A percentile compares a stretch with the other conserved stretches of the same genome.
Conservation (phyloP, 2,329 filamentous ascomycete genomes). For the Plenodomus biglobosus region DNA sequence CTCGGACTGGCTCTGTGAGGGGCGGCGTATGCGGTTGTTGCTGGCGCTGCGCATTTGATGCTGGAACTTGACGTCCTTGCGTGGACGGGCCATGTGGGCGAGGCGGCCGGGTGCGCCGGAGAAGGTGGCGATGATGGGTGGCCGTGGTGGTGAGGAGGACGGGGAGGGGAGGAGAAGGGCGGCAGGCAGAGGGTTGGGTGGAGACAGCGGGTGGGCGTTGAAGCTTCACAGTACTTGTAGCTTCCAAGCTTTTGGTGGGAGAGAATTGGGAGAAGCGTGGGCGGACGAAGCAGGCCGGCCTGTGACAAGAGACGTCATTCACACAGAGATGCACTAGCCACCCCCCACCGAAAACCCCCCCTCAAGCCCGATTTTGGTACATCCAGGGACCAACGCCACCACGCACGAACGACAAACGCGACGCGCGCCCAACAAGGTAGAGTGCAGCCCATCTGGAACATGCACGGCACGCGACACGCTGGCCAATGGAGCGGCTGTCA, state of each 20-base stretch:
- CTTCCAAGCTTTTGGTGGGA: too few relatives aligned
- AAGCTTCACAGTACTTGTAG: too few relatives aligned
- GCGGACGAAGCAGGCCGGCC: background rate
- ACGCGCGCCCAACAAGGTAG: slow-evolving; percentile 6
- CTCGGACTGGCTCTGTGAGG: slow-evolving; percentile 72
- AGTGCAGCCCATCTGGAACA: slow-evolving; percentile 9
- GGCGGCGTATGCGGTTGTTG: slow-evolving; percentile 57
- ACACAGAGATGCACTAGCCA: background rate
- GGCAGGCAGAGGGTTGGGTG: background rate
- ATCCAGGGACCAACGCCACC: background rate
- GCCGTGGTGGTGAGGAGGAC: background rate
- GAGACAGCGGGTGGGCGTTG: background rate
- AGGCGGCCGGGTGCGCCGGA: background rate
- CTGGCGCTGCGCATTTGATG: slow-evolving; percentile 50
- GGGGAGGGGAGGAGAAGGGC: background rate
- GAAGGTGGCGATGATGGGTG: background rate
- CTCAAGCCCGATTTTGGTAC: too few relatives aligned
- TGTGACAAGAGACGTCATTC: slow-evolving; percentile 17
- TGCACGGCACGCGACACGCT: slow-evolving; percentile 1
- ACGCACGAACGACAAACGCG: background rate
- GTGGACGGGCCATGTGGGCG: slow-evolving; percentile 44
- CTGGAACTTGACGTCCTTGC: slow-evolving; percentile 63
- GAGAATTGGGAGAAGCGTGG: slow-evolving; percentile 1
- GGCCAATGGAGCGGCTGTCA: slow-evolving; percentile 16
- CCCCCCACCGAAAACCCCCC: too few relatives aligned